Evolutionary conservation across 495 filamentous ascomycete species (phyloP).

Genomic region (Podospora bellae-mahoneyi): DNA sequence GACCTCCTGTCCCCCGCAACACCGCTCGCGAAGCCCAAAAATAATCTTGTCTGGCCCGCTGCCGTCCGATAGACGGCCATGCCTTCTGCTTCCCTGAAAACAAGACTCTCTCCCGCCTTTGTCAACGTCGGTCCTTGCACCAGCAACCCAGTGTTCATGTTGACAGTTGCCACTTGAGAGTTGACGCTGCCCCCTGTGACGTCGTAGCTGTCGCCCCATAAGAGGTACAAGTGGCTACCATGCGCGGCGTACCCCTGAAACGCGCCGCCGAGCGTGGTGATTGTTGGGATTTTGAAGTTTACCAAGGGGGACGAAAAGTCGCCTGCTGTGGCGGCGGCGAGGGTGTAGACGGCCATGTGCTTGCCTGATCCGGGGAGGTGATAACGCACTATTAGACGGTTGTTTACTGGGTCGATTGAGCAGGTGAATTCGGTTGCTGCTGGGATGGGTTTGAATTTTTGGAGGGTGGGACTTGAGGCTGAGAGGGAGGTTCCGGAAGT

Average conservation of each 20-base stretch:
- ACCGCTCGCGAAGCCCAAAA: constrained; percentile 11
- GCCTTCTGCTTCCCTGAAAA: constrained; percentile 14
- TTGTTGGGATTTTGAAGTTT: constrained; percentile 8
- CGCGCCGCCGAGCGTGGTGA: neutral
- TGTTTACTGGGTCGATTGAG: neutral
- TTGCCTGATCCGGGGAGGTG: neutral
- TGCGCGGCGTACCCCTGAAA: constrained; percentile 10
- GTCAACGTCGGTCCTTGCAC: constrained; percentile 12
- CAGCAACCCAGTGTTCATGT: constrained; percentile 13
- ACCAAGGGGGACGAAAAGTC: constrained; percentile 14
- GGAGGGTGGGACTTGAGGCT: neutral
- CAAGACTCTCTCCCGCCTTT: constrained; percentile 10
- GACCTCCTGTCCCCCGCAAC: constrained; percentile 10
- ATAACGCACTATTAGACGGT: constrained; percentile 6
- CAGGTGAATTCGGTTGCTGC: neutral
- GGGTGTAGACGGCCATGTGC: constrained; percentile 4
- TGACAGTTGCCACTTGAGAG: constrained; percentile 9
- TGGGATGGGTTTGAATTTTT: neutral
- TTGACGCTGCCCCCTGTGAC: constrained; percentile 1
- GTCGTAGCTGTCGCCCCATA: constrained; percentile 8
- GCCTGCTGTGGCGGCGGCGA: constrained; percentile 7
- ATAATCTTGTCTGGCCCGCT: constrained; percentile 9
- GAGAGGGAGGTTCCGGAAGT: neutral
- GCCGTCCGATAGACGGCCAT: constrained; percentile 14
- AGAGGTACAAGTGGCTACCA: constrained; percentile 9